These are phyloP conservation scores for Echites panduratus DNA, from an alignment of 257 asterid species.

Conservation along the genomic window DNA sequence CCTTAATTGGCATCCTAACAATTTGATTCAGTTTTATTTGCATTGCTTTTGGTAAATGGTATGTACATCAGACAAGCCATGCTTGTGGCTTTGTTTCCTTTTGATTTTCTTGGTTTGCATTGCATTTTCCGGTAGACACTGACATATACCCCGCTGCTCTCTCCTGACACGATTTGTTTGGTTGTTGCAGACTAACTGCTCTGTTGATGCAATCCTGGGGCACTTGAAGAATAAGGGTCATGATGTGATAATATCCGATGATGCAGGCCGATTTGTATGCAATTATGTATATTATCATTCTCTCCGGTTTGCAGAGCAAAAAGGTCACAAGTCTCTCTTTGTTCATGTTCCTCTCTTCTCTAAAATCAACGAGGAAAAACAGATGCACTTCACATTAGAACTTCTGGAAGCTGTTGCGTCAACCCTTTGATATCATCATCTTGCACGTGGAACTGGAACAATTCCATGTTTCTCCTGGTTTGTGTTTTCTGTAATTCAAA, in stretches of 20 bases:
- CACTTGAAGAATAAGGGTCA: slow-evolving; percentile 35
- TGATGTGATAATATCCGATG: slow-evolving; percentile 35
- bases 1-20: too few species aligned
- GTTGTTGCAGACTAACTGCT: slow-evolving; percentile 43
- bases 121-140: not conserved
- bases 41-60: not conserved
- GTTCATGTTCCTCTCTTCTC: slow-evolving; percentile 51
- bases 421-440: slow-evolving; percentile 24
- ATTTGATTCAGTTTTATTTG: too few species aligned
- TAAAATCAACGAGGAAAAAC: slow-evolving; percentile 29
- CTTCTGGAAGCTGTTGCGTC: slow-evolving; percentile 46
- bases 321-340: slow-evolving; percentile 46
- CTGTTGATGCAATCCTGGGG: slow-evolving; percentile 31
- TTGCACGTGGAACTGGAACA: not conserved
- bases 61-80: too few species aligned
- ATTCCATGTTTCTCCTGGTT: not conserved
- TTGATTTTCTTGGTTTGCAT: not conserved
- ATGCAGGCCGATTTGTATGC: slow-evolving; percentile 62
- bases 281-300: slow-evolving; percentile 61
- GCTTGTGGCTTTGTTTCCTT: too few species aligned
- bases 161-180: slow-evolving; percentile 6
- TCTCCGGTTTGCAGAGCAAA: slow-evolving; percentile 40
- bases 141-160: not conserved
- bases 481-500: not conserved
- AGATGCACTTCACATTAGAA: slow-evolving; percentile 36